Conservation (phyloP, 345 rosid species). For the Euphorbia pulcherrima region DNA sequence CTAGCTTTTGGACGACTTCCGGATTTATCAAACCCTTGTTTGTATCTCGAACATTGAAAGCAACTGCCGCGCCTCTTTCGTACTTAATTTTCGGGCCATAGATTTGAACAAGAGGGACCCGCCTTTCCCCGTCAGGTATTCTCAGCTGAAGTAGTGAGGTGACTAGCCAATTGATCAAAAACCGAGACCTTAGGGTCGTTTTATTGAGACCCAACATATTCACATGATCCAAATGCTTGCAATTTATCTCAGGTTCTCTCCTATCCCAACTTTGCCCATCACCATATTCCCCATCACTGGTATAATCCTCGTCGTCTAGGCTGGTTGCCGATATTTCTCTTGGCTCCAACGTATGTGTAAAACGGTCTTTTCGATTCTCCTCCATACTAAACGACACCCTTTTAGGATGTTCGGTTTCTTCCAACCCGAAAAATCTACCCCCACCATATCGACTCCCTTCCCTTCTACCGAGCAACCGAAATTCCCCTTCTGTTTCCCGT, state of each 20-base stretch:
- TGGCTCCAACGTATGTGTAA: conserved; percentile 41
- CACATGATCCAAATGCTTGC: conserved; percentile 82
- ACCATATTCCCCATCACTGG: conserved; percentile 68
- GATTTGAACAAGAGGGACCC: conserved; percentile 71
- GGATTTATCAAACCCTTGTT: conserved; percentile 75
- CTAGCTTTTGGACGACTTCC: conserved; percentile 84
- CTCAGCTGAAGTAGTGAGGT: conserved; percentile 86
- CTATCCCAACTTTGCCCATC: conserved; percentile 69
- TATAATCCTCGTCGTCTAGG: conserved; percentile 64
- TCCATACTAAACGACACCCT: conserved; percentile 89
- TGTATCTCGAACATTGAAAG: conserved; percentile 77
- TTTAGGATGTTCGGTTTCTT: conserved; percentile 71
- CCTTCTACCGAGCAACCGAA: conserved; percentile 84
- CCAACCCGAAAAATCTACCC: conserved; percentile 68
- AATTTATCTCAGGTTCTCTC: conserved; percentile 83
- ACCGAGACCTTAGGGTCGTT: conserved; percentile 74
- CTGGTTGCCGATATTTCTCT: conserved; percentile 65
- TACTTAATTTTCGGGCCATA: conserved; percentile 97
- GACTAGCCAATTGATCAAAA: conserved; percentile 93
- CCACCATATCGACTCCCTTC: conserved; percentile 65
- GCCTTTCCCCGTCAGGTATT: conserved; percentile 55
- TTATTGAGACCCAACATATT: conserved; percentile 94
- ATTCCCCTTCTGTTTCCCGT: conserved; percentile 99
- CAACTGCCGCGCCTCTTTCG: conserved; percentile 93
- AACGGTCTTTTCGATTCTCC: conserved; percentile 50